These are phyloP conservation scores for Tylopilus microsporus DNA, from an alignment of 1,284 basidiomycete genomes.

Conservation along the genomic window DNA sequence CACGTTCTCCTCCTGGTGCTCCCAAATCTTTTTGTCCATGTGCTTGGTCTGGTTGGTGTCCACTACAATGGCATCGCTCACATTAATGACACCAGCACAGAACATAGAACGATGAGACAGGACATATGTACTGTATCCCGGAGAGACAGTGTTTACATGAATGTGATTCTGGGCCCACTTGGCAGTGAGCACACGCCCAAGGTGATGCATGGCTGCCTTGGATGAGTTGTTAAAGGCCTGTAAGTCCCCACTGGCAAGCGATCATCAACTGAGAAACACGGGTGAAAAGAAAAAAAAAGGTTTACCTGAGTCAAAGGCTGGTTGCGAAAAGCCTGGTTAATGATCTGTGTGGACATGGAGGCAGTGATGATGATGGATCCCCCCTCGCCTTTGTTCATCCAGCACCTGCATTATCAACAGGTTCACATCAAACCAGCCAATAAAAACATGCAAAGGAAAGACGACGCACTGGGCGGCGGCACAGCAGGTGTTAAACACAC, in stretches of 20 bases:
- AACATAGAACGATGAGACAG: neutral
- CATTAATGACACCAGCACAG: neutral
- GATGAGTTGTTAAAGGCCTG: slow-evolving; percentile 52
- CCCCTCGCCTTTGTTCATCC: neutral
- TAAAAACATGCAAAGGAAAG: neutral
- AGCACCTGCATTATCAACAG: slow-evolving; percentile 8
- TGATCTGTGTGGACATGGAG: slow-evolving; percentile 49
- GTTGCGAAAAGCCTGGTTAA: slow-evolving; percentile 38
- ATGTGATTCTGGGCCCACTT: slow-evolving; percentile 57
- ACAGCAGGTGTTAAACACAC: slow-evolving; percentile 42
- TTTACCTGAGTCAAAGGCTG: slow-evolving; percentile 36
- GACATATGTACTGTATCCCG: slow-evolving; percentile 52
- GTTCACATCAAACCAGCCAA: fast-evolving
- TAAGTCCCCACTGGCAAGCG: neutral
- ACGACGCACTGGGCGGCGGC: slow-evolving; percentile 36
- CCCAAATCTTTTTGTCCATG: slow-evolving; percentile 33
- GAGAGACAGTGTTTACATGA: slow-evolving; percentile 57
- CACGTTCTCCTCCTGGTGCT: slow-evolving; percentile 34
- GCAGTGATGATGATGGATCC: slow-evolving; percentile 45
- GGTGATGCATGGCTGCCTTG: slow-evolving; percentile 56
- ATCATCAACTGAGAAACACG: neutral
- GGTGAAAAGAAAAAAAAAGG: neutral
- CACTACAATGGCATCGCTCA: slow-evolving; percentile 19
- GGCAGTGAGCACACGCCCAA: slow-evolving; percentile 54
- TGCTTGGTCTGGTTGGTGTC: slow-evolving; percentile 35